phyloP scores from a whole-genome alignment of 2,329 filamentous ascomycete genomes.

The Xylariaceae sp. region DNA sequence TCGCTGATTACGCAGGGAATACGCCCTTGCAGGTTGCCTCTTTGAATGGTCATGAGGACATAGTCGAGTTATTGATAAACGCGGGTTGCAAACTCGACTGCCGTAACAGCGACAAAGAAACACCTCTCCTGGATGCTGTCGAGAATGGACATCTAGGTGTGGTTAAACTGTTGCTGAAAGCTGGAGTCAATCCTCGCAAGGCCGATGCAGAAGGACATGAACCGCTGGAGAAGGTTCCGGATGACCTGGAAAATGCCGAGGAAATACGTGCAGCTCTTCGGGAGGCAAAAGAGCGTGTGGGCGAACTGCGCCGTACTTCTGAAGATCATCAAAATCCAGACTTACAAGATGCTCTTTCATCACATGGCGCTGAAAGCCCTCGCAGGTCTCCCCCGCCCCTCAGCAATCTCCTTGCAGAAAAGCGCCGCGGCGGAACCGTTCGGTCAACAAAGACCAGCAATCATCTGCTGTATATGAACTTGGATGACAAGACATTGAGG shows the following conservation, averaged over 20 bases:
- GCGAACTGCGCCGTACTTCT: slow-evolving; percentile 51
- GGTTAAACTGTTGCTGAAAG: slow-evolving; percentile 75
- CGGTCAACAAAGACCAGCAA: slow-evolving; percentile 63
- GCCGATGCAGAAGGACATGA: slow-evolving; percentile 91
- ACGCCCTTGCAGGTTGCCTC: slow-evolving; percentile 92
- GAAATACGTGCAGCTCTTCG: slow-evolving; percentile 70
- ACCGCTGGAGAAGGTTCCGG: slow-evolving; percentile 76
- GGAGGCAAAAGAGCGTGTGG: slow-evolving; percentile 53
- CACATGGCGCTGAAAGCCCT: slow-evolving; percentile 55
- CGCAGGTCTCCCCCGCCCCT: slow-evolving; percentile 48
- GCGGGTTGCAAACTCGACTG: slow-evolving; percentile 82
- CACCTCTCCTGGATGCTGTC: slow-evolving; percentile 90
- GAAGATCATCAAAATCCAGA: slow-evolving; percentile 54
- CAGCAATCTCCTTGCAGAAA: slow-evolving; percentile 32
- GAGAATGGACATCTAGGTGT: slow-evolving; percentile 92
- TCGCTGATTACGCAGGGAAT: slow-evolving; percentile 92
- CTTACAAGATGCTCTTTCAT: slow-evolving; percentile 45
- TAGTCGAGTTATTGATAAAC: slow-evolving; percentile 81
- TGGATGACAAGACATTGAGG: slow-evolving; percentile 59
- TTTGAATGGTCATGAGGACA: slow-evolving; percentile 78
- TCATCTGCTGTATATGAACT: slow-evolving; percentile 58
- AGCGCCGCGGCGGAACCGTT: slow-evolving; percentile 51
- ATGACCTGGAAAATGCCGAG: slow-evolving; percentile 71
- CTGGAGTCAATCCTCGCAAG: slow-evolving; percentile 87
- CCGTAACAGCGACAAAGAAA: slow-evolving; percentile 78